Evolutionary conservation across 768 basidiomycete genomes (phyloP).

Genomic region (Mrakia hoshinonis): DNA sequence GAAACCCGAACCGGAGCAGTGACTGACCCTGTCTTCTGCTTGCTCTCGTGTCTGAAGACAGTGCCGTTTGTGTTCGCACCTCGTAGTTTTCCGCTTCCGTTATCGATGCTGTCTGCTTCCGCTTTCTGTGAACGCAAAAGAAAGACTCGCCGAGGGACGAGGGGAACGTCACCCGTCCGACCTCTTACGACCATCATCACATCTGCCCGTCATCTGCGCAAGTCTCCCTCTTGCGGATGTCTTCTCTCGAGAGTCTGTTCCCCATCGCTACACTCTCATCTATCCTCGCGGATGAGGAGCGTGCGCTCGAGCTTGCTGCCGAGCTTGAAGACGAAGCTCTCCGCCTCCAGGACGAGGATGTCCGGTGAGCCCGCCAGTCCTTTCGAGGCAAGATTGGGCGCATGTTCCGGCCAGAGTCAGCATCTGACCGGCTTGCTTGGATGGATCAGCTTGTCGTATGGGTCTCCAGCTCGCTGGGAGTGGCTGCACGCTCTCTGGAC

Average conservation of each 20-base stretch:
- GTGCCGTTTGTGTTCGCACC: no score
- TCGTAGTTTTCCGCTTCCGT: no score
- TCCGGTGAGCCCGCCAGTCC: not conserved
- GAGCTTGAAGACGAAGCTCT: conserved; percentile 1
- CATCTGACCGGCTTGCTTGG: not conserved
- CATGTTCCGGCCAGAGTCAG: not conserved
- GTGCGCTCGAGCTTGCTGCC: not conserved
- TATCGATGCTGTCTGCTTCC: no score
- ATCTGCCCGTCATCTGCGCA: not conserved
- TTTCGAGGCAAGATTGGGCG: no score
- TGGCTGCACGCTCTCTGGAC: not conserved
- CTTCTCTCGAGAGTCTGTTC: not conserved
- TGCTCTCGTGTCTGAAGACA: no score
- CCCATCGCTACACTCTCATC: not conserved
- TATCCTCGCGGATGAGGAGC: not conserved
- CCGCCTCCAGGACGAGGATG: not conserved
- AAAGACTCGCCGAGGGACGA: no score
- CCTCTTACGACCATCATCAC: not conserved
- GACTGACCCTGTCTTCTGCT: not conserved
- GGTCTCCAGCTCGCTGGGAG: not conserved
- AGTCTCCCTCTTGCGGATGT: not conserved
- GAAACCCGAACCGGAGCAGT: not conserved
- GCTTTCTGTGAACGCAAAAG: no score
- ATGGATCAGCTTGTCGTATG: not conserved
- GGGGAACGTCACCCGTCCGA: no score